Base-by-base conservation (phyloP, 1,284 basidiomycete species). In the Irpex sp. region DNA sequence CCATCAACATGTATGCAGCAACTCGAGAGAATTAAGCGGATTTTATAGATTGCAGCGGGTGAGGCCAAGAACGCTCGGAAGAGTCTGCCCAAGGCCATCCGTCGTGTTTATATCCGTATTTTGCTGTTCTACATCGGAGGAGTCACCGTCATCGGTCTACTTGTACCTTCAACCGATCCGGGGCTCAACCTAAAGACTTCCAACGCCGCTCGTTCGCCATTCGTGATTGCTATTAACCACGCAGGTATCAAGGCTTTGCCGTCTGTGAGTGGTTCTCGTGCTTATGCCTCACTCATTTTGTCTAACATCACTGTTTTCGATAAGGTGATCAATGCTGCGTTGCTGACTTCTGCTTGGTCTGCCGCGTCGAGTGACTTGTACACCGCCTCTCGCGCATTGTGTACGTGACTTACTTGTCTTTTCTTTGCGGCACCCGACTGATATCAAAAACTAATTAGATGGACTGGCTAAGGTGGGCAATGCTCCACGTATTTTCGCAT, bases 261-360 rank as follows among this genome's bases (percentile, higher is more conserved):
- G 86, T 94, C 69, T 86, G 91, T 94, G 68, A 17, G 49, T 50
- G 8, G 15, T 50, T n/a, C 8, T 21, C 49, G 19, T 50, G 11
- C 19, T 50, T 17, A 8, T 50, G 19, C 19, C 49, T 2, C 49
- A 17, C 15, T 21, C 15, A 21, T 21, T 2, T 17, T 19, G 49
- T 8, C 17, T 13, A 13, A 17, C n/a, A 50, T n/a, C 9, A 46
- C 9, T 46, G 43, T n/a, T n/a, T n/a, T 46, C 43, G 9, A n/a
- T 46, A 17, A 50, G 49, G 19, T 50, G 7, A 92, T 95, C 78
- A 97, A 96, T 73, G 94, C 95, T 13, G 88, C 86, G 70, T 82
- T 97, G 35, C 76, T 96, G 65, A 92, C 89, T 21, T 92, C 92
- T 2, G 94, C 94, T 1, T 93, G 91, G 84, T 94, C 92, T 6